Evolutionary conservation across 2,329 filamentous ascomycete genomes (phyloP), one percentile per base, ranked within the genome.

Genomic region (Neonectria hederae): DNA sequence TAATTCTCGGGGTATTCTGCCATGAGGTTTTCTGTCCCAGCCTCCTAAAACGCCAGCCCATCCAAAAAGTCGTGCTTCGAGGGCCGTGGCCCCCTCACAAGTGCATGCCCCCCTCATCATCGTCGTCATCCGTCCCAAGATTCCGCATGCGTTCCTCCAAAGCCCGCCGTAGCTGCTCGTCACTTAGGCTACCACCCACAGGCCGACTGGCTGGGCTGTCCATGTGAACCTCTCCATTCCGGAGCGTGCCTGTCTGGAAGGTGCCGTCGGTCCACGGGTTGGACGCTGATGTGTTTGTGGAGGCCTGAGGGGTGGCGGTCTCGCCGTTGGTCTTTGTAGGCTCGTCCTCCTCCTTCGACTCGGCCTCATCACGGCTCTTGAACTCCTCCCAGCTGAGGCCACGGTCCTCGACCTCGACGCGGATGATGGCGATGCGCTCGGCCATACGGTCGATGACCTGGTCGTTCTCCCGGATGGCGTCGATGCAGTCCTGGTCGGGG

Each of bases 401-500:
- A 5, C 88, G 79, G 9, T 74, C 73, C 77, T 89, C 86, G 9
- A 93, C 87, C 80, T 94, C 92, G 45, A 75, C 80, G 68, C 84
- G 86, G 65, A 93, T 81, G 54, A 93, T 76, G 59, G 81, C 82
- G 66, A 93, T 85, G 76, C 91, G 83, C 79, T 89, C 86, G 65
- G 85, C 82, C 86, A 93, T 91, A 70, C 90, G 85, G 65, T 78
- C 82, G 62, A 94, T 90, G 62, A 94, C 90, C 21, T 75, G 77
- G 71, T 89, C 84, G 78, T 94, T 94, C 79, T 94, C 91, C 61
- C 80, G 77, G 75, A 94, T 91, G 63, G 91, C 92, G 62, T 93
- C 90, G 69, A 87, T 80, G 81, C 92, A 94, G 76, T 92, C 91
- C 66, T 83, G 83, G 74, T 94, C 92, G 17, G 89, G 78, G 17